phyloP scores from a whole-genome alignment of 192 early-diverging fungal species.

The Coemansia furcata region DNA sequence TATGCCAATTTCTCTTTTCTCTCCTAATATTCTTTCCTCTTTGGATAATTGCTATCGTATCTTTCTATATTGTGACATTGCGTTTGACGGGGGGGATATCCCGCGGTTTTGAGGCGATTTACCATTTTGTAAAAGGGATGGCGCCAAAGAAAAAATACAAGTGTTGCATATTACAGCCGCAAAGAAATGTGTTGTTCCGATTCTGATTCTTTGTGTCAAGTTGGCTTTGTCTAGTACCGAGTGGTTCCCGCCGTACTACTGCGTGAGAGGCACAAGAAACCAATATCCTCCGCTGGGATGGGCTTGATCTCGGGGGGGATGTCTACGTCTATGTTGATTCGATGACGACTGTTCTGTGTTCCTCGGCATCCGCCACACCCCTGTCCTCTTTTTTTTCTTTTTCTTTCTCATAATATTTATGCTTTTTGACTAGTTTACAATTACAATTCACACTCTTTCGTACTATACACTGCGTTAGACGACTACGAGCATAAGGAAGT shows the following conservation, averaged over 20 bases:
- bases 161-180: no score
- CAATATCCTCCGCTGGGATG: neutral
- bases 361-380: neutral
- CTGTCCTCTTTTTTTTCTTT: neutral
- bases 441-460: neutral
- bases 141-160: no score
- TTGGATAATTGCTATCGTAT: slow-evolving; percentile 5
- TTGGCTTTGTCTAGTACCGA: neutral
- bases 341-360: neutral
- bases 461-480: neutral
- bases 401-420: neutral
- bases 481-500: neutral
- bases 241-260: neutral
- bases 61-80: neutral
- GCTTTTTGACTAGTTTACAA: slow-evolving; percentile 1
- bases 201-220: neutral
- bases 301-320: neutral
- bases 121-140: no score
- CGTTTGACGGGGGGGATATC: no score
- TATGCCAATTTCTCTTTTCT: slow-evolving; percentile 4
- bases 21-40: neutral
- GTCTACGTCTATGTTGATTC: neutral
- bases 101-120: no score
- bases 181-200: neutral
- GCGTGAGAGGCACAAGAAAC: neutral